Percentiles rank a stretch among this genome's conserved stretches.
These are phyloP conservation scores for Rubia yunnanensis DNA, from an alignment of 257 asterid genomes.

Conservation along the genomic window DNA sequence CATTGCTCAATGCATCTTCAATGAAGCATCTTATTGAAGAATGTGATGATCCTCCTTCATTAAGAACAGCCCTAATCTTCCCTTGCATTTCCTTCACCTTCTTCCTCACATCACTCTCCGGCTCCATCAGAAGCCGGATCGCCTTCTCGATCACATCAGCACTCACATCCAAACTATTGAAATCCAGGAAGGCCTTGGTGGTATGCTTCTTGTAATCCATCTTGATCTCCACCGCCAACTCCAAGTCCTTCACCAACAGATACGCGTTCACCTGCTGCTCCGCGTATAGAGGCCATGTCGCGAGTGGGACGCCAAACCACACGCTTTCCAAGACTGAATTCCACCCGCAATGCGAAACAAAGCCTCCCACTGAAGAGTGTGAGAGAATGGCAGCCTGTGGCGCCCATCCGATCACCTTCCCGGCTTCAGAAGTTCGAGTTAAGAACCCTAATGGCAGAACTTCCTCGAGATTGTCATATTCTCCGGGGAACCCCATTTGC, in stretches of 20 bases:
- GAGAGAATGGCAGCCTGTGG: slow-evolving; percentile 22
- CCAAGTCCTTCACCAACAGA: slow-evolving; percentile 23
- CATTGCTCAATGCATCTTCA: slow-evolving; percentile 27
- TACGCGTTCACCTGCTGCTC: slow-evolving; percentile 30
- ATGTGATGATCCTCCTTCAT: slow-evolving; percentile 53
- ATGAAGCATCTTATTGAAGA: slow-evolving; percentile 23
- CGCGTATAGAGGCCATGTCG: slow-evolving; percentile 23
- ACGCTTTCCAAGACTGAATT: neutral
- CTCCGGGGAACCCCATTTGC: neutral
- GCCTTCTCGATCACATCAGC: slow-evolving; percentile 15
- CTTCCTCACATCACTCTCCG: slow-evolving; percentile 20
- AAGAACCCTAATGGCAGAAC: slow-evolving; percentile 32
- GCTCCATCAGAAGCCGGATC: slow-evolving; percentile 13
- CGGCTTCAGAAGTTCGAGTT: slow-evolving; percentile 16
- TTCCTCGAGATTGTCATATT: slow-evolving; percentile 15
- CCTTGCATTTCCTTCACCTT: slow-evolving; percentile 45
- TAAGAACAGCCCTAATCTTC: slow-evolving; percentile 27
- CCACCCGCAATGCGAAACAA: slow-evolving; percentile 32
- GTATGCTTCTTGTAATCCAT: slow-evolving; percentile 17
- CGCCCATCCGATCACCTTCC: slow-evolving; percentile 18
- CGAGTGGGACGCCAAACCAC: slow-evolving; percentile 9
- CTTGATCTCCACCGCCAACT: slow-evolving; percentile 20
- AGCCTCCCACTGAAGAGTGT: slow-evolving; percentile 30
- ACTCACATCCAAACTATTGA: neutral
- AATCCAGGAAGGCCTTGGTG: neutral